phyloP scores from a whole-genome alignment of 768 basidiomycete genomes.

The Lentinula raphanica region DNA sequence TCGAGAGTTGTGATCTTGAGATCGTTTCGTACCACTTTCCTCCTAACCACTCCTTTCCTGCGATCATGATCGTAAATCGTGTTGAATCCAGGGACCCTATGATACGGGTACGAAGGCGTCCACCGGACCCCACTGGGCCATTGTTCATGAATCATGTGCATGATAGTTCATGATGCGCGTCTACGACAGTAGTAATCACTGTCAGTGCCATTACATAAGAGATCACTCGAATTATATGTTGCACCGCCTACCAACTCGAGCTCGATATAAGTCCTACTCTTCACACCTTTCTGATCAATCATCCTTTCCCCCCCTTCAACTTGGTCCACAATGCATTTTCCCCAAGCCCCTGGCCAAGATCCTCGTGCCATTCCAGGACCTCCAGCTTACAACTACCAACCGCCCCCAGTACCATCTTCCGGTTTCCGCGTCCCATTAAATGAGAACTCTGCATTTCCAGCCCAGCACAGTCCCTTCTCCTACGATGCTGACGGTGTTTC shows the following conservation, averaged over 20 bases:
- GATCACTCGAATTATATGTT: too few relatives aligned
- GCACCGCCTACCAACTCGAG: too few relatives aligned
- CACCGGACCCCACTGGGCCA: too few relatives aligned
- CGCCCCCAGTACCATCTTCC: constrained; percentile 43
- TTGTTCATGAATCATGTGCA: too few relatives aligned
- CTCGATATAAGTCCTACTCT: too few relatives aligned
- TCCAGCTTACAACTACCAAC: not conserved
- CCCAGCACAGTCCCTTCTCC: constrained; percentile 49
- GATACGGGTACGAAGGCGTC: too few relatives aligned
- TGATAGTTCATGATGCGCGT: too few relatives aligned
- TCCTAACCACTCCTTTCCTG: not conserved
- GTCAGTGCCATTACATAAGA: too few relatives aligned
- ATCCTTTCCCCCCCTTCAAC: not conserved
- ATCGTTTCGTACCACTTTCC: not conserved
- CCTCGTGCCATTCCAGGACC: not conserved
- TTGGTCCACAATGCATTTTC: not conserved
- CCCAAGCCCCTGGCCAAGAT: not conserved
- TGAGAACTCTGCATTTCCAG: constrained; percentile 40
- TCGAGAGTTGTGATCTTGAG: not conserved
- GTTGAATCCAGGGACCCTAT: too few relatives aligned
- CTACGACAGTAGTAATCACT: too few relatives aligned
- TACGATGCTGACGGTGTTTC: constrained; percentile 50
- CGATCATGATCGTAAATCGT: not conserved
- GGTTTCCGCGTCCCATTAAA: constrained; percentile 61
- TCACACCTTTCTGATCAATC: not conserved